These are phyloP conservation scores for Nitzschia inconspicua DNA, from an alignment of 108 stramenopile species.

Conservation along the genomic window DNA sequence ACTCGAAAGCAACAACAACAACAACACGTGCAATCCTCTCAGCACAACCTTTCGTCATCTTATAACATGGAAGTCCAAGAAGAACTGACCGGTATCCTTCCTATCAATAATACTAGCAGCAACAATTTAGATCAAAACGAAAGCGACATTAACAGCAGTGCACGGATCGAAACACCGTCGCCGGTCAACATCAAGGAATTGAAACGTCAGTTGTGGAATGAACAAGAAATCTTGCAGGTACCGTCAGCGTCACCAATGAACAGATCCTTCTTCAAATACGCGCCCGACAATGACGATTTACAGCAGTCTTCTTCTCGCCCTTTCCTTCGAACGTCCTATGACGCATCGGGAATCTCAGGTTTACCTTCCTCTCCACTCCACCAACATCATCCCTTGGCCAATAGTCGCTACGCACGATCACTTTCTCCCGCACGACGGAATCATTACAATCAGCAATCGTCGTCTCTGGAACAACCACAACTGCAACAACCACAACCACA, in stretches of 20 bases:
- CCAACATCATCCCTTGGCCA: background rate
- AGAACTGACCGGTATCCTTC: no score
- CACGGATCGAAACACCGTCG: constrained; percentile 30
- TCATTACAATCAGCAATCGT: background rate
- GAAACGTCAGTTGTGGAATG: constrained; percentile 39
- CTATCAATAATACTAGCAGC: no score
- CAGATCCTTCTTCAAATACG: no score
- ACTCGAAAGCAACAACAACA: no score
- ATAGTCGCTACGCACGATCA: constrained; percentile 13
- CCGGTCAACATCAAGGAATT: constrained; percentile 17
- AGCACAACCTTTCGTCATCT: background rate
- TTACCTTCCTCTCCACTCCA: background rate
- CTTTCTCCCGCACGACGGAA: constrained; percentile 18
- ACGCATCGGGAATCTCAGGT: background rate
- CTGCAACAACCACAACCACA: background rate
- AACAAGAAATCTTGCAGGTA: constrained; percentile 34
- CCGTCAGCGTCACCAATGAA: background rate
- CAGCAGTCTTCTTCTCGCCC: background rate
- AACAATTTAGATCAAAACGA: no score
- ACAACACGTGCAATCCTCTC: no score
- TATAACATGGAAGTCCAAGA: constrained; percentile 1
- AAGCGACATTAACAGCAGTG: background rate
- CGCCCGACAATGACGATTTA: background rate
- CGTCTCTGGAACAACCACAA: background rate
- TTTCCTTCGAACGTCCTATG: background rate